Evolutionary conservation across 1,284 basidiomycete genomes (phyloP).

Genomic region (Takashimella koratensis): DNA sequence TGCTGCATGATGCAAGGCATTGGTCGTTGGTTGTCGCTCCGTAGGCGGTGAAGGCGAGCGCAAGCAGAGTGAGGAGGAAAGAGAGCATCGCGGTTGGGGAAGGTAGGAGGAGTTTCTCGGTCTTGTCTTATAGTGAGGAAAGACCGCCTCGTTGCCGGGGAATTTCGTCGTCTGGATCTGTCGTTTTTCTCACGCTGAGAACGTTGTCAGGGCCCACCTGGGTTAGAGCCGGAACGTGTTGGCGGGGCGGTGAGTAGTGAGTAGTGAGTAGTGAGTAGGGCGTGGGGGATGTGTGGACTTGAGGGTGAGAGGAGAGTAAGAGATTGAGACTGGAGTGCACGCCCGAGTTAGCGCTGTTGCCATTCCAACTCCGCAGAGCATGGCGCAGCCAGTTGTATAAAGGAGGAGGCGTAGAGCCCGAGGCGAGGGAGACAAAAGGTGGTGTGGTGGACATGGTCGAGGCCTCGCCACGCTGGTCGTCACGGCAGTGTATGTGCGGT

Average conservation of each 20-base stretch:
- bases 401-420: not conserved
- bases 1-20: slow-evolving; percentile 23
- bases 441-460: not conserved
- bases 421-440: not conserved
- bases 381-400: not conserved
- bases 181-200: too few relatives aligned
- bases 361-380: not conserved
- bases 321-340: not conserved
- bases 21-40: slow-evolving; percentile 11
- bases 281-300: slow-evolving; percentile 1
- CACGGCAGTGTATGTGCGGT: too few relatives aligned
- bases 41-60: not conserved
- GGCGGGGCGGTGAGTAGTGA: too few relatives aligned
- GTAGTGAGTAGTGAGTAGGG: too few relatives aligned
- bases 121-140: too few relatives aligned
- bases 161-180: too few relatives aligned
- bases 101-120: too few relatives aligned
- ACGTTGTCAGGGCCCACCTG: not conserved
- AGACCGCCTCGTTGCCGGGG: too few relatives aligned
- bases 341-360: not conserved
- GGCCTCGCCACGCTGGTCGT: too few relatives aligned
- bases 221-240: too few relatives aligned
- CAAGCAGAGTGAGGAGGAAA: not conserved
- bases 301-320: not conserved
- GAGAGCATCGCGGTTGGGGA: too few relatives aligned